Evolutionary conservation across 2,329 filamentous ascomycete species (phyloP), one percentile per base, ranked within the genome.

Genomic region (Ophiostoma montium): DNA sequence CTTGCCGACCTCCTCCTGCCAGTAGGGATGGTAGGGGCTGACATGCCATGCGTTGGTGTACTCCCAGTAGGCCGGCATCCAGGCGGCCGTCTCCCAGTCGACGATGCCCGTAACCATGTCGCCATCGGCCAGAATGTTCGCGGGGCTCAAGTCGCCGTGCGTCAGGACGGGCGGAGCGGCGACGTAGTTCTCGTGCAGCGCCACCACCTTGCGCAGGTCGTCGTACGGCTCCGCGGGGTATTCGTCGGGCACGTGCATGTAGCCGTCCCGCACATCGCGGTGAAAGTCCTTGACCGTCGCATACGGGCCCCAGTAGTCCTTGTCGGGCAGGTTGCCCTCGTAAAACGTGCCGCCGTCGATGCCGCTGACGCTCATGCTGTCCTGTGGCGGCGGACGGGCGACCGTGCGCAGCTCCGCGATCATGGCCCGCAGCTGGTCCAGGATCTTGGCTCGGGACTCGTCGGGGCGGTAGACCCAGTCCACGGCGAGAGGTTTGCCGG

Each of bases 281-380:
- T 50, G 48, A 10, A 50, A 47, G 12, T 47, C 48, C 9, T 35
- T 23, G 2, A 36, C 11, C 1, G 31, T 47, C 2, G 10, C 10
- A 32, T 38, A 50, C 8, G 51, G 48, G 0, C 51, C 51, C 39
- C 47, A 39, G 10, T 12, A 35, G 2, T 21, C 35, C 5, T 18
- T 15, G 5, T 33, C 19, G 0, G 48, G 49, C 1, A 59, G 52
- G 45, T 61, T 58, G 1, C 61, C 59, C 8, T 54, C 55, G 46
- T 64, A 63, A 7, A 45, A 53, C 7, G 62, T 50, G 0, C 61
- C 59, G 1, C 60, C 59, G 3, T 59, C 58, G 1, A 53, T 43
- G 33, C 57, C 59, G 47, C 57, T 64, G 13, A 50, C 21, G 5
- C 23, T n/a, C 4, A 38, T 13, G 9, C 12, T 13, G 23, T 27